Conservation (phyloP, 768 basidiomycete genomes). For the Thelephora ganbajun region DNA sequence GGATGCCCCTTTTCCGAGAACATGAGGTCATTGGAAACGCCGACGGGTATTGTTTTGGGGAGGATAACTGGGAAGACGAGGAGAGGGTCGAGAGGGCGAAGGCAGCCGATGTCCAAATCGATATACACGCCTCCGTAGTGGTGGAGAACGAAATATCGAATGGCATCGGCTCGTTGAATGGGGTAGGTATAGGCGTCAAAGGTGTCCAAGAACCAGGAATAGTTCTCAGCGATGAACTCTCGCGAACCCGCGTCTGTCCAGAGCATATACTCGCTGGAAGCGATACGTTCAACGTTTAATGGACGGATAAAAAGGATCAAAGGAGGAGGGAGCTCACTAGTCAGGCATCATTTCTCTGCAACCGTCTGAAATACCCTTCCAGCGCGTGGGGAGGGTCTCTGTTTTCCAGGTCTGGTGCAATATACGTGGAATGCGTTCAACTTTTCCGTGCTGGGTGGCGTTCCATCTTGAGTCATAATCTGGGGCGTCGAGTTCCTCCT, state of each 20-base stretch:
- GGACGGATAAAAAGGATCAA: constrained; percentile 6
- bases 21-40: constrained; percentile 96
- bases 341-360: constrained; percentile 91
- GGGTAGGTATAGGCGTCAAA: constrained; percentile 85
- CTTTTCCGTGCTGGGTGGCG: constrained; percentile 40
- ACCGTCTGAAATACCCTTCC: constrained; percentile 67
- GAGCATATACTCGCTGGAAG: constrained; percentile 77
- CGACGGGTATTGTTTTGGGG: constrained; percentile 92
- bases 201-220: constrained; percentile 87
- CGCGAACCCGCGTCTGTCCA: constrained; percentile 93
- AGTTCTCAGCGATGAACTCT: constrained; percentile 77
- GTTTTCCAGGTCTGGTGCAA: constrained; percentile 99
- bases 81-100: constrained; percentile 74
- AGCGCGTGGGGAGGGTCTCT: constrained; percentile 67
- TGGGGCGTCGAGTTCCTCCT: constrained; percentile 54
- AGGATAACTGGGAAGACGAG: constrained; percentile 79
- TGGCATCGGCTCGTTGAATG: constrained; percentile 93
- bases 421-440: constrained; percentile 79
- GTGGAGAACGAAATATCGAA: constrained; percentile 95
- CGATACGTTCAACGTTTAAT: constrained; percentile 6
- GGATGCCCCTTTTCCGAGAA: constrained; percentile 76
- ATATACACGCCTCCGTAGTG: constrained; percentile 92
- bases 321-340: constrained; percentile 48
- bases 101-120: constrained; percentile 93
- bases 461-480: constrained; percentile 48